Percentiles rank a stretch among this genome's conserved stretches.
phyloP scores from a whole-genome alignment of 768 basidiomycete genomes.

The Filobasidium wieringae region DNA sequence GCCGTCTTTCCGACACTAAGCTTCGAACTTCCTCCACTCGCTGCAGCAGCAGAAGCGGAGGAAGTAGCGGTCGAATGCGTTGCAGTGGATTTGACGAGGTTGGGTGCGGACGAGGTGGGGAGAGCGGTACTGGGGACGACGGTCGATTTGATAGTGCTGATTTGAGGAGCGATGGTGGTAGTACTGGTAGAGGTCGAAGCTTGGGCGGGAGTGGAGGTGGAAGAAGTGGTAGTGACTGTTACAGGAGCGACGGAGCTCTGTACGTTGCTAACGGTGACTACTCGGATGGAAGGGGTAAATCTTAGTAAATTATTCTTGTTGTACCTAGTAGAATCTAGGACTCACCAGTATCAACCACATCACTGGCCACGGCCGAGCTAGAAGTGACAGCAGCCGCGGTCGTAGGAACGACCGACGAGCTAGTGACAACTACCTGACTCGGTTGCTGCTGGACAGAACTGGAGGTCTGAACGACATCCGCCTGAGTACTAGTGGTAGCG shows the following conservation, averaged over 20 bases:
- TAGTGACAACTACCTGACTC: background rate
- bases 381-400: background rate
- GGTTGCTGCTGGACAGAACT: background rate
- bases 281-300: too few species aligned
- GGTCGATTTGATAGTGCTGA: background rate
- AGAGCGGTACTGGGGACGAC: background rate
- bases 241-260: too few species aligned
- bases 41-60: background rate
- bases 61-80: background rate
- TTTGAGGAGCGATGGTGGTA: background rate
- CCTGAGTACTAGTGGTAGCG: background rate
- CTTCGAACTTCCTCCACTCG: background rate
- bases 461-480: background rate
- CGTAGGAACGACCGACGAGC: background rate
- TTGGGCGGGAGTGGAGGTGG: background rate
- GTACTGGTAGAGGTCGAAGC: background rate
- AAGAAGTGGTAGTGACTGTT: background rate
- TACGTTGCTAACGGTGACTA: too few species aligned
- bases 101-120: background rate
- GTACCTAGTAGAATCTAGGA: too few species aligned
- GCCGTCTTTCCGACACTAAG: constrained; percentile 21
- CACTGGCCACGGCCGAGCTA: background rate
- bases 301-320: too few species aligned
- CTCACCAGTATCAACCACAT: too few species aligned
- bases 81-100: background rate